Percentiles rank a stretch among this genome's conserved stretches.
Evolutionary conservation across 23 red algal genomes (phyloP).

Genomic region (Chondrus crispus): DNA sequence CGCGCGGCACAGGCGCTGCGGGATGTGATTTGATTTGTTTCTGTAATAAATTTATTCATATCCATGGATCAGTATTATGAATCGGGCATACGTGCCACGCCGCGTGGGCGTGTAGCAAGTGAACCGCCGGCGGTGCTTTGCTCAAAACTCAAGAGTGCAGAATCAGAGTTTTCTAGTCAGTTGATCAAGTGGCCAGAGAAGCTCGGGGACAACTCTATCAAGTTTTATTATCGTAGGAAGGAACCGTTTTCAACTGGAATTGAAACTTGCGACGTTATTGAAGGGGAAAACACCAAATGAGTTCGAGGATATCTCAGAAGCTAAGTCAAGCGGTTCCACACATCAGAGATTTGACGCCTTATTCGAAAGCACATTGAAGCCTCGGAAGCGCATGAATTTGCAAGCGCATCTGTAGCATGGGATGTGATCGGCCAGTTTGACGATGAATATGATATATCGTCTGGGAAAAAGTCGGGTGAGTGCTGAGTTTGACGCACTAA

Average conservation of each 20-base stretch:
- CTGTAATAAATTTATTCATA: too few relatives aligned
- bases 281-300: constrained; percentile 45
- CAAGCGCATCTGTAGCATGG: constrained; percentile 34
- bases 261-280: constrained; percentile 2
- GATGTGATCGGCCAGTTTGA: constrained; percentile 83
- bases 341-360: constrained; percentile 48
- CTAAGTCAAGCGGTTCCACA: constrained; percentile 87
- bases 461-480: constrained; percentile 40
- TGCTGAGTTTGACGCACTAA: constrained; percentile 81
- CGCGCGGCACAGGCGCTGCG: too few relatives aligned
- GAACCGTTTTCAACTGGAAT: constrained; percentile 92
- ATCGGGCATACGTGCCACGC: too few relatives aligned
- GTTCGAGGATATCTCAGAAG: constrained; percentile 85
- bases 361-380: constrained; percentile 39
- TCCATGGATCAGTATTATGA: too few relatives aligned
- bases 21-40: too few relatives aligned
- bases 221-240: constrained; percentile 86
- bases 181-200: constrained; percentile 44
- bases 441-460: constrained; percentile 46
- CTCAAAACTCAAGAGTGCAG: constrained; percentile 48
- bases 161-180: constrained; percentile 35
- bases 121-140: too few relatives aligned
- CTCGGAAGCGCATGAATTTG: constrained; percentile 51
- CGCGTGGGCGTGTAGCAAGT: too few relatives aligned
- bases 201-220: constrained; percentile 47